Evolutionary conservation across 2,329 filamentous ascomycete genomes (phyloP), one percentile per base, ranked within the genome.

Genomic region (Epichloe hybrida): DNA sequence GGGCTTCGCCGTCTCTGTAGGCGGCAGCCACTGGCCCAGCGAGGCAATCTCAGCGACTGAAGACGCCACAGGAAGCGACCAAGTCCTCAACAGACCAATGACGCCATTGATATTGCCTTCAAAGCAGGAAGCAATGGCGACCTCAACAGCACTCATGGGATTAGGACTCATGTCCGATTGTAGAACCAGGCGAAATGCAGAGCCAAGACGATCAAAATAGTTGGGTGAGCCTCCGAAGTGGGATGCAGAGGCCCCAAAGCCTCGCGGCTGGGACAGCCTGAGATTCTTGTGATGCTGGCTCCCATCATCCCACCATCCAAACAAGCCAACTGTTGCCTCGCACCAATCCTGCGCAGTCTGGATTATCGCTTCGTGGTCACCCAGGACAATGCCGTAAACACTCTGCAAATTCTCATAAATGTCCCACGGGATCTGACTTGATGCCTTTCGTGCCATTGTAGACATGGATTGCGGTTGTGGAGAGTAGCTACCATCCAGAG

Each of bases 261-360:
- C 60, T 55, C 68, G 65, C n/a, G 68, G 64, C 34, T 69, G 67
- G 12, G 72, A 69, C 37, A 70, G 59, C 52, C 66, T 62, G 20
- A 67, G 61, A 46, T 62, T 67, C 58, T 69, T 72, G 53, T 66
- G 67, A 47, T 65, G 72, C 55, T 64, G 64, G 53, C 81, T 79
- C n/a, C 79, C 78, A 54, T 93, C 88, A 62, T 95, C 84, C 89
- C 90, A 95, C 91, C 91, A 97, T 5, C 86, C 83, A 35, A 90
- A 83, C 47, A 97, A 71, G 2, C 84, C 86, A 53, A 96, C 70
- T 0, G 84, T 86, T 0, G 88, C 90, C 69, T 97, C 91, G 48
- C 91, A 81, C 91, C 91, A 97, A 66, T 96, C 90, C 61, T 91
- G 83, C 1, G 89, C 80, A 43, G 82, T 80, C 45, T 82, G 78